Conservation (phyloP, 371 early-diverging fungal species). For the Umbelopsis sp. region DNA sequence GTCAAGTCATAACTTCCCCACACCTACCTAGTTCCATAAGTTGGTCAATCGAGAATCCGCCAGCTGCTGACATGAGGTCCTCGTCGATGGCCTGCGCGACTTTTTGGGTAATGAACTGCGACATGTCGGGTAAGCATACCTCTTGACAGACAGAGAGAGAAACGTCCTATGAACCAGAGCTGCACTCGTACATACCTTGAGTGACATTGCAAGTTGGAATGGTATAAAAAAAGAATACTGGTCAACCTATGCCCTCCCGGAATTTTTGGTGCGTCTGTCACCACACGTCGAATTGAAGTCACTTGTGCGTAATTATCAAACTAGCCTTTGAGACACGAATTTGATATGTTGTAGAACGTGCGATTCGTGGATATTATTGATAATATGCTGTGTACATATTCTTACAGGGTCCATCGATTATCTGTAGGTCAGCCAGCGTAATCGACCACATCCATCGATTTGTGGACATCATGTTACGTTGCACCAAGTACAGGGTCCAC, state of each 20-base stretch:
- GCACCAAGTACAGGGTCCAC: constrained; percentile 15
- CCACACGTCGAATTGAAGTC: too few relatives aligned
- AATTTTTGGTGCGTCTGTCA: too few relatives aligned
- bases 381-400: neutral
- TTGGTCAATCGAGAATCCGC: constrained; percentile 88
- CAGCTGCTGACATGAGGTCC: constrained; percentile 81
- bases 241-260: too few relatives aligned
- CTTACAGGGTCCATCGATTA: constrained; percentile 16
- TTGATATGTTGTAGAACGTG: neutral
- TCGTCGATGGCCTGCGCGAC: constrained; percentile 81
- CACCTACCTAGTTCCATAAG: constrained; percentile 78
- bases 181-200: constrained; percentile 1
- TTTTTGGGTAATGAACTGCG: constrained; percentile 75
- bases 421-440: neutral
- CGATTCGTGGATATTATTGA: neutral
- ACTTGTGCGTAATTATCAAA: too few relatives aligned
- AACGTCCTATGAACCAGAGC: too few relatives aligned
- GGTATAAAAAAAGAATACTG: too few relatives aligned
- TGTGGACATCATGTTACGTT: constrained; percentile 15
- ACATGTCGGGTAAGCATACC: neutral
- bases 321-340: neutral
- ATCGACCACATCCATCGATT: neutral
- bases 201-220: neutral
- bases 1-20: neutral
- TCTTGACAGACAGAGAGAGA: neutral